phyloP scores from a whole-genome alignment of 495 filamentous ascomycete genomes.

The Lophiotrema nucula region DNA sequence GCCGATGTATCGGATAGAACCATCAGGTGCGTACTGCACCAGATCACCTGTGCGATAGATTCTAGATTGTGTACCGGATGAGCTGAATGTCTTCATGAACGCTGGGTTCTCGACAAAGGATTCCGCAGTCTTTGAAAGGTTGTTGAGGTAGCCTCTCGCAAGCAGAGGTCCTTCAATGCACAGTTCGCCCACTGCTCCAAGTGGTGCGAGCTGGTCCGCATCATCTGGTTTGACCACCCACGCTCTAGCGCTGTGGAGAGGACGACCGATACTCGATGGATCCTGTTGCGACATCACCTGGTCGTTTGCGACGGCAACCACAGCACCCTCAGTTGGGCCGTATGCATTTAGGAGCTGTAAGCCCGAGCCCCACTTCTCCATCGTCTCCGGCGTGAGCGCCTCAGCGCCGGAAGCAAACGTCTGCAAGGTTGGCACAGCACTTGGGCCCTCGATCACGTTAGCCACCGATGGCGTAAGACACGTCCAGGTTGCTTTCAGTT shows the following conservation, averaged over 20 bases:
- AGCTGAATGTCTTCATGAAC: constrained; percentile 39
- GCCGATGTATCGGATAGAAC: constrained; percentile 34
- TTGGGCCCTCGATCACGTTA: constrained; percentile 30
- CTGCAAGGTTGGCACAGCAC: constrained; percentile 42
- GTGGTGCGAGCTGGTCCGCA: constrained; percentile 47
- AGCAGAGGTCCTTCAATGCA: constrained; percentile 56
- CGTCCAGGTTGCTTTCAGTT: constrained; percentile 48
- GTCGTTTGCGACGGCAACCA: constrained; percentile 35
- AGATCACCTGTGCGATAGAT: constrained; percentile 55
- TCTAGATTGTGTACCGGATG: constrained; percentile 30
- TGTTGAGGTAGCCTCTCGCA: constrained; percentile 52
- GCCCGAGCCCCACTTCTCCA: constrained; percentile 42
- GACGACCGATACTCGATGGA: constrained; percentile 38
- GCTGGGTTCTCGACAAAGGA: constrained; percentile 50
- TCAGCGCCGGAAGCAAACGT: constrained; percentile 46
- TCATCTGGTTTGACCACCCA: constrained; percentile 53
- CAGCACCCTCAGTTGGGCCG: constrained; percentile 52
- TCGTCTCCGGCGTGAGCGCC: constrained; percentile 45
- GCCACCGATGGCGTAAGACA: constrained; percentile 54
- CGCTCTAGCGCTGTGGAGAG: constrained; percentile 30
- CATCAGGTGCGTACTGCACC: constrained; percentile 33
- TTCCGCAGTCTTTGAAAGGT: constrained; percentile 47
- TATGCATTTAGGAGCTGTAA: constrained; percentile 52
- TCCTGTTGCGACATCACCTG: constrained; percentile 20
- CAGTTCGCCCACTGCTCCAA: constrained; percentile 55